These are phyloP conservation scores for Picochlorum sp. DNA, from an alignment of 139 green algal genomes.

Conservation along the genomic window DNA sequence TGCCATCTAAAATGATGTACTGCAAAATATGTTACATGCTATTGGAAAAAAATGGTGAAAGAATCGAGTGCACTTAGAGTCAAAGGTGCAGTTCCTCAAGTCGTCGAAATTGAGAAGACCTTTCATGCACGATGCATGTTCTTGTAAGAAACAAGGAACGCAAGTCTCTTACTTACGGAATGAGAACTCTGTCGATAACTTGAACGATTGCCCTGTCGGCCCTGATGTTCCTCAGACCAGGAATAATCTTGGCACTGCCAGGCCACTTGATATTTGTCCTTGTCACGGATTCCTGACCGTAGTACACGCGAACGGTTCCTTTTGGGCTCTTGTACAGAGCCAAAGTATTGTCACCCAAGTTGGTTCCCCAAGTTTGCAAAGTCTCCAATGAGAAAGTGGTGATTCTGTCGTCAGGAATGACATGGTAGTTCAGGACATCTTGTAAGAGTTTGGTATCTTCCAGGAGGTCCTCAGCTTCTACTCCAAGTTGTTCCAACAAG, in stretches of 20 bases:
- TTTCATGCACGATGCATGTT: too few relatives aligned
- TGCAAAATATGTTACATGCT: too few relatives aligned
- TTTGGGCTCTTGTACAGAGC: not conserved
- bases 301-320: not conserved
- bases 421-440: constrained; percentile 13
- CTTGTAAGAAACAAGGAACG: too few relatives aligned
- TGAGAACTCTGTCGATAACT: not conserved
- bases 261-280: not conserved
- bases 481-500: not conserved
- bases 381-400: not conserved
- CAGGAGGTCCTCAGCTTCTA: constrained; percentile 6
- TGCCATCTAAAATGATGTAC: too few relatives aligned
- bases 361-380: not conserved
- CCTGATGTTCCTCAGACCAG: not conserved
- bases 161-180: too few relatives aligned
- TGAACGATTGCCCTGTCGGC: not conserved
- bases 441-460: constrained; percentile 6
- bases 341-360: not conserved
- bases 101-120: too few relatives aligned
- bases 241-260: not conserved
- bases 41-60: too few relatives aligned
- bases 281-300: not conserved
- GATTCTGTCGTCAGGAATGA: constrained; percentile 2
- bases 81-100: too few relatives aligned
- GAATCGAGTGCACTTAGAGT: too few relatives aligned